Evolutionary conservation across 1,139 yeast genomes (phyloP).

Genomic region (Debaryomyces sp.): DNA sequence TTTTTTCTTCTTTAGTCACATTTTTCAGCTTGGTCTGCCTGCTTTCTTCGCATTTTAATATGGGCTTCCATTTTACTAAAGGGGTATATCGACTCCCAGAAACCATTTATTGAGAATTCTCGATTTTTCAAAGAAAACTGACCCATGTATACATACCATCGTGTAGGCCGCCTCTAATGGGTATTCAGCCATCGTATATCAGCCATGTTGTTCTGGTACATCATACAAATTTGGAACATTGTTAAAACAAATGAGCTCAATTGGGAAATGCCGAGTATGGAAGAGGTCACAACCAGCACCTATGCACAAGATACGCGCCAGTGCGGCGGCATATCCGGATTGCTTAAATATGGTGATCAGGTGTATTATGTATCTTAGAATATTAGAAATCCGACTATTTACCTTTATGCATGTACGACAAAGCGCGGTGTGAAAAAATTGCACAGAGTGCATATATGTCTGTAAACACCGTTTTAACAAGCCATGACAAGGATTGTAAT

Average conservation of each 20-base stretch:
- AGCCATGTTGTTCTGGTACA: background rate
- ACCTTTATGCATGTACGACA: background rate
- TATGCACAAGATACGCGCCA: constrained; percentile 1
- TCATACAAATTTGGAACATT: background rate
- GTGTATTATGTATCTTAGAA: background rate
- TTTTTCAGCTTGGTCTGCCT: background rate
- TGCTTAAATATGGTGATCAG: background rate
- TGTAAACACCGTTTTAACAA: constrained; percentile 3
- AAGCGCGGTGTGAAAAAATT: background rate
- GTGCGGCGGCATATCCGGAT: background rate
- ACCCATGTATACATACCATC: background rate
- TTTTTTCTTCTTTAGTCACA: background rate
- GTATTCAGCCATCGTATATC: background rate
- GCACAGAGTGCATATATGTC: constrained; percentile 1
- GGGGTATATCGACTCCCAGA: background rate
- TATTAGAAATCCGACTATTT: constrained; percentile 1
- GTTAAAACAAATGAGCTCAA: constrained; percentile 2
- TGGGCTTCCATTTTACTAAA: background rate
- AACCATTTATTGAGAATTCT: background rate
- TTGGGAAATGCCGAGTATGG: constrained; percentile 3
- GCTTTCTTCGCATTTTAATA: background rate
- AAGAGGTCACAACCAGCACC: constrained; percentile 6
- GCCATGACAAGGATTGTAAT: constrained; percentile 1
- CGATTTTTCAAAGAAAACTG: background rate
- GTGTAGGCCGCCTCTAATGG: background rate